A percentile compares a stretch with the other conserved stretches of the same genome.
phyloP scores from a whole-genome alignment of 768 basidiomycete genomes.

The Grammothele lineata region DNA sequence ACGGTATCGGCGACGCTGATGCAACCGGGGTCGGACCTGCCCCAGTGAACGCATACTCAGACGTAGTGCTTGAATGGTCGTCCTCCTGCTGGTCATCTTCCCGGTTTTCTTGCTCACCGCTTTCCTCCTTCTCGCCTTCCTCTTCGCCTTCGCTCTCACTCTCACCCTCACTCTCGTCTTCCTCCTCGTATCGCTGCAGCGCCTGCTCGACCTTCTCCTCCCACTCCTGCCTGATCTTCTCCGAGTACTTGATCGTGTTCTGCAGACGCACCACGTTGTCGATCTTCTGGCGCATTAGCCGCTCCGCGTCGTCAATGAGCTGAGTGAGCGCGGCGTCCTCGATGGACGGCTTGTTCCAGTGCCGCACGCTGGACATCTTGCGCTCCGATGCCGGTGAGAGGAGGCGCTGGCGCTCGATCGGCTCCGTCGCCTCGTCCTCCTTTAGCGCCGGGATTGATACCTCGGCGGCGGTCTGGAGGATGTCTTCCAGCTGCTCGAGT shows the following conservation, averaged over 20 bases:
- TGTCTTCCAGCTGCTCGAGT: conserved; percentile 83
- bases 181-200: conserved; percentile 56
- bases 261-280: conserved; percentile 95
- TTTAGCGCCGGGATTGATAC: conserved; percentile 85
- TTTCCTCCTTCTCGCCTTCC: conserved; percentile 16
- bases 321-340: conserved; percentile 83
- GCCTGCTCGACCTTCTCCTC: conserved; percentile 78
- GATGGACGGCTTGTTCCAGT: conserved; percentile 81
- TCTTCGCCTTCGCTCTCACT: conserved; percentile 31
- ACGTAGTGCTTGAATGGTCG: conserved; percentile 59
- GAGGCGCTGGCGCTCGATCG: conserved; percentile 88
- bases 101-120: neutral
- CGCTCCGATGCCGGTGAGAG: conserved; percentile 88
- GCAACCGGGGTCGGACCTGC: conserved; percentile 69
- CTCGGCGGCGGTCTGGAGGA: conserved; percentile 73
- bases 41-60: conserved; percentile 56
- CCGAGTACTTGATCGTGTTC: conserved; percentile 94
- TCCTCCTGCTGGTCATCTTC: conserved; percentile 29
- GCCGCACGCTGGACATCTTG: conserved; percentile 76
- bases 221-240: conserved; percentile 98
- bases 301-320: conserved; percentile 83
- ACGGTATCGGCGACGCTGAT: conserved; percentile 40
- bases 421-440: conserved; percentile 88
- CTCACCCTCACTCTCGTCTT: conserved; percentile 42
- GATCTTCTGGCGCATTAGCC: conserved; percentile 88